Evolutionary conservation across 1,139 yeast genomes (phyloP).

Genomic region (Blastobotrys raffinosifermentans): DNA sequence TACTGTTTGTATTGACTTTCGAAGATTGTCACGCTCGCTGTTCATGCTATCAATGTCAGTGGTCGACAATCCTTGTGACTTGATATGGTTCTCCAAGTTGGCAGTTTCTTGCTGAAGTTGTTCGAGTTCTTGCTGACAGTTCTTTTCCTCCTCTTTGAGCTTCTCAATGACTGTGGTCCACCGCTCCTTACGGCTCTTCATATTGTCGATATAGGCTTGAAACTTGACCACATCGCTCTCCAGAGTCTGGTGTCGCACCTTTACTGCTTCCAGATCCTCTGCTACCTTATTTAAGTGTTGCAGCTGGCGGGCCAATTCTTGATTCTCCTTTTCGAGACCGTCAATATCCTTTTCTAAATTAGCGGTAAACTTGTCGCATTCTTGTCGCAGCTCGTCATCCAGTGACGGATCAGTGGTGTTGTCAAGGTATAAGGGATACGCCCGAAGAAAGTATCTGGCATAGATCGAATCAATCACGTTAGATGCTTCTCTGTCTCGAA

Average conservation of each 20-base stretch:
- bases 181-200: constrained; percentile 56
- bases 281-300: constrained; percentile 34
- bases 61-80: constrained; percentile 53
- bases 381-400: constrained; percentile 50
- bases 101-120: constrained; percentile 43
- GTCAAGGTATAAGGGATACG: no score
- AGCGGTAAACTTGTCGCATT: constrained; percentile 45
- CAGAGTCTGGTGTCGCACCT: constrained; percentile 55
- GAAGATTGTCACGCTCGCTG: constrained; percentile 53
- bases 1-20: constrained; percentile 49
- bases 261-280: constrained; percentile 41
- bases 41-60: constrained; percentile 58
- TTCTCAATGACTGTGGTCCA: constrained; percentile 57
- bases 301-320: constrained; percentile 31
- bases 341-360: constrained; percentile 41
- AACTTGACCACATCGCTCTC: constrained; percentile 69
- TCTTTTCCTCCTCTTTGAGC: constrained; percentile 48
- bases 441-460: constrained; percentile 57
- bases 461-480: constrained; percentile 57
- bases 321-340: constrained; percentile 38
- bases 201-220: constrained; percentile 60
- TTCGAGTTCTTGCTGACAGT: constrained; percentile 42
- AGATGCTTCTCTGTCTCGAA: no score
- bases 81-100: constrained; percentile 44
- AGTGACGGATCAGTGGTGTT: no score